phyloP scores from a whole-genome alignment of 2,329 filamentous ascomycete genomes.

The Acrodontium crateriforme region DNA sequence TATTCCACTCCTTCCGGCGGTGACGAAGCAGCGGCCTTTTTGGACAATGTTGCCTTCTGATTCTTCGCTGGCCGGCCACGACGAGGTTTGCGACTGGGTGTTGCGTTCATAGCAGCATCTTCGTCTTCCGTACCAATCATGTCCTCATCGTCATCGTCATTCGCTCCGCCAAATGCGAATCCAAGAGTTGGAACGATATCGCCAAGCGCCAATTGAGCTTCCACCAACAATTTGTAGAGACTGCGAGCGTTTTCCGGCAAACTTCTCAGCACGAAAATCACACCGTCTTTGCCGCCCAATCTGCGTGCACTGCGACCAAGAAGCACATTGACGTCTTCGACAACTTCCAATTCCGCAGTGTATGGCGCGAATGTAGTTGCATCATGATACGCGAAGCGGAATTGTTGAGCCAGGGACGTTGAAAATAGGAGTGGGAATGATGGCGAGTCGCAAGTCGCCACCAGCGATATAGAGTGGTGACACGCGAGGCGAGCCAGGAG shows the following conservation, averaged over 20 bases:
- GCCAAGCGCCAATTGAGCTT: conserved; percentile 58
- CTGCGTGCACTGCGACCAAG: conserved; percentile 68
- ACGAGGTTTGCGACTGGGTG: conserved; percentile 12
- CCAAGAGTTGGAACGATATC: conserved; percentile 29
- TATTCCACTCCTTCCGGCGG: conserved; percentile 62
- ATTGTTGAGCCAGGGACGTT: conserved; percentile 63
- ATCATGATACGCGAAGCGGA: conserved; percentile 86
- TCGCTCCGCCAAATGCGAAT: conserved; percentile 35
- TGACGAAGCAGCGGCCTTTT: conserved; percentile 4
- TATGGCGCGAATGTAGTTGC: conserved; percentile 77
- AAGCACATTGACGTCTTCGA: conserved; percentile 80
- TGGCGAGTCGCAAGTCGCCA: conserved; percentile 76
- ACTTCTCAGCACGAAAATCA: conserved; percentile 78
- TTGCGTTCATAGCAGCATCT: conserved; percentile 20
- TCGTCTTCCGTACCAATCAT: conserved; percentile 15
- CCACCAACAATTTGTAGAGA: conserved; percentile 12
- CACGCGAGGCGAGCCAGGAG: conserved; percentile 64
- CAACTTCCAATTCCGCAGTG: conserved; percentile 61
- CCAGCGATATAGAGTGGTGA: conserved; percentile 55
- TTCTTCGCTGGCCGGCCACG: conserved; percentile 12
- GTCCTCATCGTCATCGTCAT: conserved; percentile 19
- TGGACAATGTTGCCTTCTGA: conserved; percentile 6
- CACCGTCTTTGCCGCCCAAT: conserved; percentile 78
- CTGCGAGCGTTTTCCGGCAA: conserved; percentile 16
- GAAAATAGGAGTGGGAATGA: conserved; percentile 86